Evolutionary conservation across 345 rosid genomes (phyloP), one percentile per base, ranked within the genome.

Genomic region (Abelmoschus esculentus): DNA sequence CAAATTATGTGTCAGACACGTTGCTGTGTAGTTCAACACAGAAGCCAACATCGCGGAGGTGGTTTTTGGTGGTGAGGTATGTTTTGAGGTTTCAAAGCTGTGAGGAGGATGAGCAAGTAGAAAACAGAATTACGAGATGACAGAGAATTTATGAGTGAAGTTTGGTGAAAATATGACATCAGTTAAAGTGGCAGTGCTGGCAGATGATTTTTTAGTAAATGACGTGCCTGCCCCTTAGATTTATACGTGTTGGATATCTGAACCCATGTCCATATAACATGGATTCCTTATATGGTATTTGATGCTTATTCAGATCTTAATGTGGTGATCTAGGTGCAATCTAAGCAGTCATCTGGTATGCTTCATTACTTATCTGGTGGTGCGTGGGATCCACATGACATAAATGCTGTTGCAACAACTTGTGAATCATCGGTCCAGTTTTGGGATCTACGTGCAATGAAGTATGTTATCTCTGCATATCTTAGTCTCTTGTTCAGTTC

Each of bases 341-440:
- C 97, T 36, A 88, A 89, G 77, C 93, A 84, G 58, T 87, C 97
- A 46, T 81, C 92, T 76, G 96, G 97, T 63, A 82, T 87, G 91
- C 78, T 90, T 72, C 97, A 90, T 67, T 83, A 82, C 77, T 76
- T 90, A 70, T 86, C 90, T 76, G 91, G 97, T 77, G 96, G 96
- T 77, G 96, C 93, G 17, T 89, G 96, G 97, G 91, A 92, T 86
- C 97, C 95, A 2, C 96, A 93, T 81, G 91, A 91, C 40, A 77
- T 81, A 56, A 93, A 89, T 83, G 70, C 85, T 78, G 75, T 91
- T 38, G 96, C 91, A 44, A 89, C 91, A 36, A 86, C 95, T 70
- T 80, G 84, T 82, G 98, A 89, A 73, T 91, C 98, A 46, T 89
- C 97, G 46, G 72, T 93, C 75, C 92, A 93, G 79, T 84, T 93